A percentile compares a stretch with the other conserved stretches of the same genome.
These are phyloP conservation scores for Pseudogymnoascus sp. DNA, from an alignment of 2,329 filamentous ascomycete genomes.

Conservation along the genomic window DNA sequence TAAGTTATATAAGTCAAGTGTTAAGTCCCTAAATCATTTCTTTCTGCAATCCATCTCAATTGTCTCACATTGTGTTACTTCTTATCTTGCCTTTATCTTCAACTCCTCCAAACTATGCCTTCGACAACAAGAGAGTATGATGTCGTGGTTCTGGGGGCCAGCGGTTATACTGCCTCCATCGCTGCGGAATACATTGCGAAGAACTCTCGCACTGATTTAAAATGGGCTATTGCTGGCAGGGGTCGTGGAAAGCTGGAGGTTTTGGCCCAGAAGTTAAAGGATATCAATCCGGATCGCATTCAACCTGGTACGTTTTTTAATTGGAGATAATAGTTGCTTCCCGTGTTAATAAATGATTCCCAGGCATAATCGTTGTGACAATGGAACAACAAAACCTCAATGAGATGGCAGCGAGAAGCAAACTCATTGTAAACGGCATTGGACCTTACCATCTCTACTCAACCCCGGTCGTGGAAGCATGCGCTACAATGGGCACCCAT, in stretches of 20 bases:
- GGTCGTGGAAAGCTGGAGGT: conserved; percentile 37
- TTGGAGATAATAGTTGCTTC: neutral
- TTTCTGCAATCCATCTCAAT: neutral
- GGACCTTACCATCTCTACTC: conserved; percentile 59
- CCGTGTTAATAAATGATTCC: neutral
- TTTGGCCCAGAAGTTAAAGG: conserved; percentile 47
- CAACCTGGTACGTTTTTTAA: conserved; percentile 41
- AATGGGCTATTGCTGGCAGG: conserved; percentile 61
- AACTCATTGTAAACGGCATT: conserved; percentile 52
- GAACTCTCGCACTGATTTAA: conserved; percentile 52
- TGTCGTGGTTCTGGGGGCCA: conserved; percentile 56
- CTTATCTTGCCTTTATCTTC: neutral
- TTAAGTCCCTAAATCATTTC: neutral
- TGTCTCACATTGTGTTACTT: neutral
- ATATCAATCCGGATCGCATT: conserved; percentile 45
- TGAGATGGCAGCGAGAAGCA: conserved; percentile 31
- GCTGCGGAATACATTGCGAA: conserved; percentile 54
- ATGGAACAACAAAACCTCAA: conserved; percentile 11
- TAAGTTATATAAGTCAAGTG: conserved; percentile 3
- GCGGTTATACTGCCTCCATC: conserved; percentile 59
- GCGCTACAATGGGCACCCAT: conserved; percentile 57
- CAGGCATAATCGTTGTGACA: conserved; percentile 12
- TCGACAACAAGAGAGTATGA: conserved; percentile 42
- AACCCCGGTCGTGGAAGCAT: conserved; percentile 57
- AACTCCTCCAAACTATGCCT: neutral